Conservation (phyloP, 148 eudicot species). For the Bassia scoparia region DNA sequence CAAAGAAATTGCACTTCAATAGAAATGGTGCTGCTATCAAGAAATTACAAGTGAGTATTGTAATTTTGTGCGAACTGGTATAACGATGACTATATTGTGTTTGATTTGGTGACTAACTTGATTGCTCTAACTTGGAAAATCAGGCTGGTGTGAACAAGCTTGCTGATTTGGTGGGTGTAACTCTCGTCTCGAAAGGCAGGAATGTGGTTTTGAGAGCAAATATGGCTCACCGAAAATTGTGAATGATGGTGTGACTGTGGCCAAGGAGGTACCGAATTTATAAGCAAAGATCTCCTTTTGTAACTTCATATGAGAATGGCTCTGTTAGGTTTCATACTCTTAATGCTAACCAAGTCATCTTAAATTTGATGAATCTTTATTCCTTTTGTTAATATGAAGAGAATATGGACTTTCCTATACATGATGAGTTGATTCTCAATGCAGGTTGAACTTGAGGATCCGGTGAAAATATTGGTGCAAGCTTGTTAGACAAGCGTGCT, state of each 20-base stretch:
- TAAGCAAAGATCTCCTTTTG: neutral
- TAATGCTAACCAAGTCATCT: neutral
- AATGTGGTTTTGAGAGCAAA: conserved; percentile 62
- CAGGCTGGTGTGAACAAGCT: conserved; percentile 64
- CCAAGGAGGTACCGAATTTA: conserved; percentile 41
- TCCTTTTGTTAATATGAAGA: neutral
- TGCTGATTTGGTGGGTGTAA: conserved; percentile 67
- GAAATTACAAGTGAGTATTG: conserved; percentile 41
- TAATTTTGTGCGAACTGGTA: neutral
- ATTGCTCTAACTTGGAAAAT: neutral
- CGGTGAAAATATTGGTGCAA: conserved; percentile 60
- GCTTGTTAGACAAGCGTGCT: conserved; percentile 57
- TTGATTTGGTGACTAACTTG: neutral
- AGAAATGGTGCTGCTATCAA: conserved; percentile 51
- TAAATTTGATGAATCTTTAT: neutral
- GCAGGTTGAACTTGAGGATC: conserved; percentile 54
- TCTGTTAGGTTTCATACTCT: neutral
- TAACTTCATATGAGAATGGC: neutral
- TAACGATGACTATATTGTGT: neutral
- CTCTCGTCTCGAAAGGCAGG: conserved; percentile 66
- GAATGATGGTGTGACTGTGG: conserved; percentile 62
- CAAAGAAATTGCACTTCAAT: conserved; percentile 46
- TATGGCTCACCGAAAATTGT: conserved; percentile 56
- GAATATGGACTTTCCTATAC: neutral
- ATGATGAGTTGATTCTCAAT: conserved; percentile 4